phyloP scores from a whole-genome alignment of 2,329 filamentous ascomycete species.

The Clarireedia hainanense region DNA sequence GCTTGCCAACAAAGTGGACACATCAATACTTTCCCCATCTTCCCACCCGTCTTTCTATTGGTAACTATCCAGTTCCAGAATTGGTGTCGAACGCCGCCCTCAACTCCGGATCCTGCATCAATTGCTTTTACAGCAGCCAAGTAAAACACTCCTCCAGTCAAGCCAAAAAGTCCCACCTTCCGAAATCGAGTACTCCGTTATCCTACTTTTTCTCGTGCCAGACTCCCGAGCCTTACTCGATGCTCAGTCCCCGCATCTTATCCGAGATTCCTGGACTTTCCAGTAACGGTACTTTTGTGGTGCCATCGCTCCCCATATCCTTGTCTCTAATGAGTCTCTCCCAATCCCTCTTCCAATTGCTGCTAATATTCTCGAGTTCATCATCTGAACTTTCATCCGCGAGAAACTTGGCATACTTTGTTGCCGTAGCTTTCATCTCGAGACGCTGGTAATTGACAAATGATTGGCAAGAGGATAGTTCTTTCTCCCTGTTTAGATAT shows the following conservation, averaged over 20 bases:
- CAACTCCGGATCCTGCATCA: no score
- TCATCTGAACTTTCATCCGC: conserved; percentile 40
- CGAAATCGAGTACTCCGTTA: no score
- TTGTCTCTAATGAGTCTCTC: conserved; percentile 38
- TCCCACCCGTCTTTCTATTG: no score
- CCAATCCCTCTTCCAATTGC: conserved; percentile 56
- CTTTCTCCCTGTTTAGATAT: conserved; percentile 39
- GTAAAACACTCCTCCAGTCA: no score
- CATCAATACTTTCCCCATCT: no score
- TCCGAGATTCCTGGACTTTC: neutral
- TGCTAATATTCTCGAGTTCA: conserved; percentile 51
- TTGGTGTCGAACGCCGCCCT: no score
- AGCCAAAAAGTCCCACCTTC: no score
- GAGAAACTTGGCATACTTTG: conserved; percentile 43
- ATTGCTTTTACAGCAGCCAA: no score
- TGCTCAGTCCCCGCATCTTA: neutral
- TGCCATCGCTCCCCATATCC: conserved; percentile 18
- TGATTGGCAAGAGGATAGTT: conserved; percentile 48
- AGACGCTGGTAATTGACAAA: conserved; percentile 56
- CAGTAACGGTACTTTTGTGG: neutral
- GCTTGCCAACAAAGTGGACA: no score
- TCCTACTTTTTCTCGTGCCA: no score
- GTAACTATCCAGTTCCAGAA: no score
- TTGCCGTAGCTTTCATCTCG: conserved; percentile 54
- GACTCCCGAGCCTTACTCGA: neutral